Percentiles rank a stretch among this genome's conserved stretches.
Conservation (phyloP, 2,329 filamentous ascomycete genomes). For the Chalara sp. region DNA sequence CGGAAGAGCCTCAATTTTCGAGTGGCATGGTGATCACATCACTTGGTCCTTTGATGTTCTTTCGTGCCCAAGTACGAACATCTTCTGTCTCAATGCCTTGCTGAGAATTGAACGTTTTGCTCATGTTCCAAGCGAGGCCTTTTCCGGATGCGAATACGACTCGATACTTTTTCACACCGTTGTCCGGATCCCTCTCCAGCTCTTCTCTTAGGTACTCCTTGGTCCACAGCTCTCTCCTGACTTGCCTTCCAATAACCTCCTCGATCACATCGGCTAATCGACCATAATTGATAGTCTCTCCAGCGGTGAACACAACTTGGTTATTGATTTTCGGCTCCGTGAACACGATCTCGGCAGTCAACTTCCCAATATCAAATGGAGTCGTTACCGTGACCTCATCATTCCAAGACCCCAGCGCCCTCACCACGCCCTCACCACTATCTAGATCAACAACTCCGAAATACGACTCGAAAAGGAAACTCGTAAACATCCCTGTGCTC, state of each 20-base stretch:
- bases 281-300: constrained; percentile 55
- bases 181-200: constrained; percentile 38
- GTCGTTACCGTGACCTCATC: constrained; percentile 56
- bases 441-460: constrained; percentile 56
- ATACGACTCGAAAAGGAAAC: constrained; percentile 55
- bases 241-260: constrained; percentile 30
- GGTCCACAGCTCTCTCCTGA: constrained; percentile 45
- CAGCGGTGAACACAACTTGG: constrained; percentile 48
- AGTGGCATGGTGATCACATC: background rate
- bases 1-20: too few relatives aligned
- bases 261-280: constrained; percentile 47
- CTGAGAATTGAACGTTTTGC: constrained; percentile 45
- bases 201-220: constrained; percentile 37
- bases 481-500: constrained; percentile 65
- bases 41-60: constrained; percentile 1
- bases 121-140: constrained; percentile 52
- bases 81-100: constrained; percentile 38
- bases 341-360: constrained; percentile 50
- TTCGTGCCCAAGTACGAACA: constrained; percentile 31
- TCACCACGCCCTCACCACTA: constrained; percentile 34
- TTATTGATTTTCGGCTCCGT: constrained; percentile 28
- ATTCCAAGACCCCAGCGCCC: constrained; percentile 55
- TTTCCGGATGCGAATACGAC: constrained; percentile 51
- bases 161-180: constrained; percentile 51
- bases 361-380: constrained; percentile 54